phyloP scores from a whole-genome alignment of 768 basidiomycete genomes.

The Chalciporus piperatus region DNA sequence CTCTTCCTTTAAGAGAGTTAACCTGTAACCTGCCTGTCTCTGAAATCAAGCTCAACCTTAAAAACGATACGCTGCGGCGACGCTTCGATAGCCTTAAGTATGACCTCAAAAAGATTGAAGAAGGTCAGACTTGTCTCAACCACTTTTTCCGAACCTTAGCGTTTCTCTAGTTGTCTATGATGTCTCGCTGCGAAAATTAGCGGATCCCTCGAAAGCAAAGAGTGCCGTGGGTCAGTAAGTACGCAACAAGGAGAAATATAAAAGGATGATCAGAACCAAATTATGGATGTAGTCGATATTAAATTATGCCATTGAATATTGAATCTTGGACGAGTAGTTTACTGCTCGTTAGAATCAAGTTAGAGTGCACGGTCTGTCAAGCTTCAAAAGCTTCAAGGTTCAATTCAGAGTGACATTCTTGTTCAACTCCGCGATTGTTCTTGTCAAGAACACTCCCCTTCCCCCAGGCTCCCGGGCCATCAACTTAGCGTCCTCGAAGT shows the following conservation, averaged over 20 bases:
- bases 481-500: neutral
- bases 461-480: neutral
- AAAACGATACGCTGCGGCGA: conserved; percentile 73
- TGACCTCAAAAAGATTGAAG: conserved; percentile 86
- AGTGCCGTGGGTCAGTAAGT: neutral
- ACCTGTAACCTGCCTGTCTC: neutral
- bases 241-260: neutral
- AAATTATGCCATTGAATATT: neutral
- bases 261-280: neutral
- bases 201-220: conserved; percentile 22
- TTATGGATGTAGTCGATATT: neutral
- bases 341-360: too few relatives aligned
- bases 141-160: neutral
- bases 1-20: neutral
- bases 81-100: conserved; percentile 83
- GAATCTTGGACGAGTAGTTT: neutral
- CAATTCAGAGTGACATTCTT: neutral
- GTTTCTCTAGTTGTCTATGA: conserved; percentile 71
- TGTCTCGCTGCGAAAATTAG: conserved; percentile 71
- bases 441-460: conserved; percentile 9
- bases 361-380: too few relatives aligned
- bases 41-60: conserved; percentile 64
- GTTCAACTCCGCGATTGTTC: conserved; percentile 23
- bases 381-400: too few relatives aligned
- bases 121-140: conserved; percentile 48